phyloP scores from a whole-genome alignment of 495 filamentous ascomycete species.

The Penicillium canariense region DNA sequence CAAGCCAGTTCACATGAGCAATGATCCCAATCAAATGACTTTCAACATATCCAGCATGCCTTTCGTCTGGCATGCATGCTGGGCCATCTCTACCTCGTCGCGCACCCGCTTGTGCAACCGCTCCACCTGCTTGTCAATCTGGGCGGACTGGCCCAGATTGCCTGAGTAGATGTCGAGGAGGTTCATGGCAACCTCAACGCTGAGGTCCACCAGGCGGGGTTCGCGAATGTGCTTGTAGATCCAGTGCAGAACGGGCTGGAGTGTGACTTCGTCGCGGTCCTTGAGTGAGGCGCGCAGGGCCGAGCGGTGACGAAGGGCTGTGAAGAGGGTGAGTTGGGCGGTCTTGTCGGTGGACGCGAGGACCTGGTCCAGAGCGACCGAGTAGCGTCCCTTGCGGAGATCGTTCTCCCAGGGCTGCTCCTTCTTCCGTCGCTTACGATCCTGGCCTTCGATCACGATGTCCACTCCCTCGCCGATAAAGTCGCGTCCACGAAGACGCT shows the following conservation, averaged over 20 bases:
- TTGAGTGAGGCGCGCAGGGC: slow-evolving; percentile 79
- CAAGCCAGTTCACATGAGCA: slow-evolving; percentile 14
- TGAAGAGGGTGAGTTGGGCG: slow-evolving; percentile 71
- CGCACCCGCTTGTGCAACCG: slow-evolving; percentile 65
- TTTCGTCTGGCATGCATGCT: slow-evolving; percentile 70
- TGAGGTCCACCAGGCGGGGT: slow-evolving; percentile 71
- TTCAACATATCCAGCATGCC: slow-evolving; percentile 83
- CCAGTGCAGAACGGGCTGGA: slow-evolving; percentile 84
- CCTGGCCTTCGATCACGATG: slow-evolving; percentile 79
- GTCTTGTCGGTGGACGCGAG: slow-evolving; percentile 56
- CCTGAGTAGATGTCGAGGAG: slow-evolving; percentile 85
- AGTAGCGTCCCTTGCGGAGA: slow-evolving; percentile 75
- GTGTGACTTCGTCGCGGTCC: slow-evolving; percentile 75
- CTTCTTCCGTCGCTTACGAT: slow-evolving; percentile 53
- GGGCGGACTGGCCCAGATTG: slow-evolving; percentile 68
- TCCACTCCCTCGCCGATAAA: slow-evolving; percentile 83
- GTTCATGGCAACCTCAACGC: slow-evolving; percentile 74
- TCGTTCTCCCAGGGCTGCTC: slow-evolving; percentile 75
- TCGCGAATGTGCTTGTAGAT: slow-evolving; percentile 72
- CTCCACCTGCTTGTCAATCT: slow-evolving; percentile 66
- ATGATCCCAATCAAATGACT: slow-evolving; percentile 24
- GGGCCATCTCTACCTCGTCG: slow-evolving; percentile 73
- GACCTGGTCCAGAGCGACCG: slow-evolving; percentile 73
- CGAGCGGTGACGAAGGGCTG: slow-evolving; percentile 81
- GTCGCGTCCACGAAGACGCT: slow-evolving; percentile 70